Evolutionary conservation across 371 early-diverging fungal species (phyloP).

Genomic region (Encephalitozoon romaleae): DNA sequence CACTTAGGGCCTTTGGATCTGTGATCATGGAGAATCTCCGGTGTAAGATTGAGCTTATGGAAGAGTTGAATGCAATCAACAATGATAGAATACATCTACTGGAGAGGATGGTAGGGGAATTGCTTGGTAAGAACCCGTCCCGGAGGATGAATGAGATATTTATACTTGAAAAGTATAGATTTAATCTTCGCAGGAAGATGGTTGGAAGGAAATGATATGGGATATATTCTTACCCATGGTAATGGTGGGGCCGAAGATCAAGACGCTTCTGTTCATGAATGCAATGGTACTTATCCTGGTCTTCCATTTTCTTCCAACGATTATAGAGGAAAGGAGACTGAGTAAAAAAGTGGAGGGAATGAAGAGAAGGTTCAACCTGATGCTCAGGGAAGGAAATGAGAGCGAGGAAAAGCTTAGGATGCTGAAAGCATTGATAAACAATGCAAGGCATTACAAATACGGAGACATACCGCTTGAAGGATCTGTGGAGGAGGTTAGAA

Average conservation of each 20-base stretch:
- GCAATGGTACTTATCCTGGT: not conserved
- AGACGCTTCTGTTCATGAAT: not conserved
- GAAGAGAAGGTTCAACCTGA: not conserved
- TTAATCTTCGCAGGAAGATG: conserved; percentile 40
- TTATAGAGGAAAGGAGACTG: not conserved
- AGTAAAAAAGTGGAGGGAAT: not conserved
- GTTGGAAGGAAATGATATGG: not conserved
- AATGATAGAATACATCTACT: conserved; percentile 40
- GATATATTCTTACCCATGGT: not conserved
- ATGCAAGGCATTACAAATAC: not conserved
- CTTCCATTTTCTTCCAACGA: not conserved
- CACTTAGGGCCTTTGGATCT: not conserved
- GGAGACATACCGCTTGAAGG: not conserved
- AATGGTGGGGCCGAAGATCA: not conserved
- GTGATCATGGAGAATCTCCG: not conserved
- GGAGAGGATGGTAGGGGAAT: conserved; percentile 33
- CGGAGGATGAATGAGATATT: conserved; percentile 38
- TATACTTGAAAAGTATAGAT: conserved; percentile 53
- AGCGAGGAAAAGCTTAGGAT: not conserved
- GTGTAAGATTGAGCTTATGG: conserved; percentile 3
- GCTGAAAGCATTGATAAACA: conserved; percentile 3
- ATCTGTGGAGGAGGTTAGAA: not conserved
- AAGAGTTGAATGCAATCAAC: not conserved
- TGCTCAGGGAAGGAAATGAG: not conserved
- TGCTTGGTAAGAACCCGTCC: conserved; percentile 29